These are phyloP conservation scores for Suhomyces anneliseae DNA, from an alignment of 1,139 yeast genomes.

Conservation along the genomic window DNA sequence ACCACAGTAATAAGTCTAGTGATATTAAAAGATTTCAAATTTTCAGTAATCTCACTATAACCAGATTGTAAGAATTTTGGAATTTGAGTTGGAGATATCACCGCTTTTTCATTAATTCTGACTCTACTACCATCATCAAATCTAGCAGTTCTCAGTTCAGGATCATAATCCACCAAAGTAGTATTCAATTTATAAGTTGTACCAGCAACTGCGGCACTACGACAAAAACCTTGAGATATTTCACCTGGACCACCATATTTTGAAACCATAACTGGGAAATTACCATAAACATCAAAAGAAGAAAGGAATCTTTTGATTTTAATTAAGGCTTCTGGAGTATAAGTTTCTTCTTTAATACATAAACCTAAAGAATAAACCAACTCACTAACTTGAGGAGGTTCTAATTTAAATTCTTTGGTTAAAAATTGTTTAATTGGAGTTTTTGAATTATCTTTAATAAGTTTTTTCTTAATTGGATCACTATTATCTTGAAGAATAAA, in stretches of 20 bases:
- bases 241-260: conserved; percentile 98
- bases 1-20: conserved; percentile 82
- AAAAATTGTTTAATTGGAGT: conserved; percentile 61
- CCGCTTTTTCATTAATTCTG: conserved; percentile 71
- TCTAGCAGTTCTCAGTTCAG: conserved; percentile 61
- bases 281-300: conserved; percentile 92
- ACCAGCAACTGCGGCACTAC: conserved; percentile 98
- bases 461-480: conserved; percentile 44
- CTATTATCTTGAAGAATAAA: conserved; percentile 74
- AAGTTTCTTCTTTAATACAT: conserved; percentile 57
- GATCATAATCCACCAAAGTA: conserved; percentile 61
- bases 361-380: conserved; percentile 84
- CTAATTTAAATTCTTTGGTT: conserved; percentile 64
- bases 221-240: conserved; percentile 92
- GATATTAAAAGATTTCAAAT: conserved; percentile 48
- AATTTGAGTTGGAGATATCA: conserved; percentile 70
- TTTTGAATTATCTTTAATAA: conserved; percentile 57
- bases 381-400: conserved; percentile 74
- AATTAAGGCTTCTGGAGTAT: conserved; percentile 72
- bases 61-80: conserved; percentile 47
- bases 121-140: conserved; percentile 78
- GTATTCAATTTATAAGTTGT: conserved; percentile 87
- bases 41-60: conserved; percentile 36
- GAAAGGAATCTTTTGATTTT: conserved; percentile 79
- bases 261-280: conserved; percentile 87